These are phyloP conservation scores for Argentina anserina DNA, from an alignment of 306 rosid species.

Conservation along the genomic window DNA sequence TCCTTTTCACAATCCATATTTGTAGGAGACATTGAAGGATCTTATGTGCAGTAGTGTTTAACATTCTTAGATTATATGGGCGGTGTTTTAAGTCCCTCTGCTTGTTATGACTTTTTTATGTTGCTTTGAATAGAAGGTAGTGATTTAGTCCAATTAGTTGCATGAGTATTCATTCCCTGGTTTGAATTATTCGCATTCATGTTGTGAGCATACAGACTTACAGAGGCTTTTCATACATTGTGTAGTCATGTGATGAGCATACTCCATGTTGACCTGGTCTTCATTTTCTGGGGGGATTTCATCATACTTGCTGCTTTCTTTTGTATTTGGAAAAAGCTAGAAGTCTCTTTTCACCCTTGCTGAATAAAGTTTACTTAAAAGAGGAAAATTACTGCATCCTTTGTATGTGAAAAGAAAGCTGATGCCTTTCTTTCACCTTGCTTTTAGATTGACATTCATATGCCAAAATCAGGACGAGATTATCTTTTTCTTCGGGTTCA, in stretches of 20 bases:
- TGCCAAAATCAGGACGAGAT: not conserved
- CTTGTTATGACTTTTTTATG: slow-evolving; percentile 10
- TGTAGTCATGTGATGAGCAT: not conserved
- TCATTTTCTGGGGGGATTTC: not conserved
- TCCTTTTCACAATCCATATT: slow-evolving; percentile 41
- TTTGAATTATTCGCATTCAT: not conserved
- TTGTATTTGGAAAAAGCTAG: not conserved
- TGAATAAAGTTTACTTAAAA: not conserved
- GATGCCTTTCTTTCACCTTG: too few species aligned
- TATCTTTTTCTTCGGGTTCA: not conserved
- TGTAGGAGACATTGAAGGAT: slow-evolving; percentile 36
- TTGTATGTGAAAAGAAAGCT: too few species aligned
- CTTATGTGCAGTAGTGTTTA: slow-evolving; percentile 33
- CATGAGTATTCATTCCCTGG: not conserved
- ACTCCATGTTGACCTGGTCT: not conserved
- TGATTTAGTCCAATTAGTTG: slow-evolving; percentile 6
- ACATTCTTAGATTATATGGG: slow-evolving; percentile 27
- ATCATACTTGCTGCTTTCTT: not conserved
- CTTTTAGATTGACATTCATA: not conserved
- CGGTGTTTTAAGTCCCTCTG: slow-evolving; percentile 5
- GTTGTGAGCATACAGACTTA: not conserved
- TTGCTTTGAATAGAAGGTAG: slow-evolving; percentile 3
- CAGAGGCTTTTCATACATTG: not conserved
- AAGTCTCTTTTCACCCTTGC: not conserved
- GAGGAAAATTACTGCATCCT: too few species aligned